These are phyloP conservation scores for Candolleomyces efflorescens DNA, from an alignment of 768 basidiomycete genomes.

Conservation along the genomic window DNA sequence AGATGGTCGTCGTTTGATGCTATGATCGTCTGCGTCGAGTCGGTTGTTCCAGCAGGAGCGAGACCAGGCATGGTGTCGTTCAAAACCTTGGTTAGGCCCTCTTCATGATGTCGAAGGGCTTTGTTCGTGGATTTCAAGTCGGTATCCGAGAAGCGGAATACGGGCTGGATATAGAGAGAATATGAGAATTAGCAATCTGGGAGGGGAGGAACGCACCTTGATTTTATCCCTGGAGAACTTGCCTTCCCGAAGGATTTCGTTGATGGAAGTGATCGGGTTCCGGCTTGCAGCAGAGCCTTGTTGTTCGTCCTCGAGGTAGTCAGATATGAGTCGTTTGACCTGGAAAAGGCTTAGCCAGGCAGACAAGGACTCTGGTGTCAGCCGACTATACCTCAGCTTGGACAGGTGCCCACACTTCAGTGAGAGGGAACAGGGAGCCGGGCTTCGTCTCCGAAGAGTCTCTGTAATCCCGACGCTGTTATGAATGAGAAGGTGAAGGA, in stretches of 20 bases:
- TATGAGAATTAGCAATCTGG: background rate
- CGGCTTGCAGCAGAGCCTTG: constrained; percentile 72
- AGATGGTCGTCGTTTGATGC: constrained; percentile 67
- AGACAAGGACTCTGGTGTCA: background rate
- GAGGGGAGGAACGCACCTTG: constrained; percentile 46
- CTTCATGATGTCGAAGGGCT: constrained; percentile 71
- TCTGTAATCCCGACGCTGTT: constrained; percentile 84
- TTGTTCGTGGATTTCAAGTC: constrained; percentile 70
- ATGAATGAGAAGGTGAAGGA: constrained; percentile 7
- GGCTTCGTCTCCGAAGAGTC: constrained; percentile 79
- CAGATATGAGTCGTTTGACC: constrained; percentile 80
- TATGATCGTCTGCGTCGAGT: constrained; percentile 56
- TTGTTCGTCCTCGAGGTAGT: constrained; percentile 92
- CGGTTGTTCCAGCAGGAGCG: constrained; percentile 66
- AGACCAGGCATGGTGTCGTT: constrained; percentile 93
- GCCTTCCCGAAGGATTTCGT: constrained; percentile 86
- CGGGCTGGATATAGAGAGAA: constrained; percentile 44
- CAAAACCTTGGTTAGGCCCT: constrained; percentile 76
- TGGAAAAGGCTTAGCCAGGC: constrained; percentile 24
- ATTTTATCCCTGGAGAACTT: constrained; percentile 72
- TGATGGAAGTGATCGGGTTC: constrained; percentile 90
- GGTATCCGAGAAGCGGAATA: constrained; percentile 92
- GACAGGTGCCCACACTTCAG: constrained; percentile 85
- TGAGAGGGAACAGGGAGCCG: constrained; percentile 72
- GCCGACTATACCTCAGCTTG: constrained; percentile 69